These are phyloP conservation scores for Lepiota venenata DNA, from an alignment of 768 basidiomycete genomes.

Conservation along the genomic window DNA sequence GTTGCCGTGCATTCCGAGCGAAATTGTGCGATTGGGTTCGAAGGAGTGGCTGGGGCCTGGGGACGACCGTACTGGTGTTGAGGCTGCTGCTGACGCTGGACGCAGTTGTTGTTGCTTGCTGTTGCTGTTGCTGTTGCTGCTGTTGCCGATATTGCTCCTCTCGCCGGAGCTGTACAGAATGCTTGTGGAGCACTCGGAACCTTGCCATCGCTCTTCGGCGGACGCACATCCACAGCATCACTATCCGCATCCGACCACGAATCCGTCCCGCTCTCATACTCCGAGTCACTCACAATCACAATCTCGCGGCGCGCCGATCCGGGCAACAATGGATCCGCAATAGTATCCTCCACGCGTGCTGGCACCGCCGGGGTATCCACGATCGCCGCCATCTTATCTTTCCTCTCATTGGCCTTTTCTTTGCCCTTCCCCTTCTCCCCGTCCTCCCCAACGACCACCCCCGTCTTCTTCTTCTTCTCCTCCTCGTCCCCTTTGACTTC, in stretches of 20 bases:
- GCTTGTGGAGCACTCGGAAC: neutral
- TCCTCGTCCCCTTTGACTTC: constrained; percentile 7
- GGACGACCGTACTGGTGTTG: neutral
- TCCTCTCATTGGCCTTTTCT: constrained; percentile 10
- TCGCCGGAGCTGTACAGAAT: neutral
- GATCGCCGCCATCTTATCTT: neutral
- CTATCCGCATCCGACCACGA: constrained; percentile 5
- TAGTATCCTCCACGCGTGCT: neutral
- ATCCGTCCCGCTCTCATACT: constrained; percentile 10
- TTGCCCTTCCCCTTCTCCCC: constrained; percentile 13
- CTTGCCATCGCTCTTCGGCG: neutral
- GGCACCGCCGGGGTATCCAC: neutral
- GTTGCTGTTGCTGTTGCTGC: constrained; percentile 16
- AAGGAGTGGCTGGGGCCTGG: constrained; percentile 17
- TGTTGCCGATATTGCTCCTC: constrained; percentile 13
- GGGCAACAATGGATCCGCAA: constrained; percentile 6
- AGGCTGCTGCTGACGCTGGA: too few species aligned
- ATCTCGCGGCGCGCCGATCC: constrained; percentile 2
- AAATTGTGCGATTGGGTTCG: constrained; percentile 25
- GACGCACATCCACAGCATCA: neutral
- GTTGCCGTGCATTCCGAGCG: constrained; percentile 14
- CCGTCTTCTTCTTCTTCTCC: too few species aligned
- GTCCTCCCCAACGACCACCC: constrained; percentile 14
- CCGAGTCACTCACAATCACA: constrained; percentile 6
- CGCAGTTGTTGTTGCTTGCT: constrained; percentile 15